phyloP scores from a whole-genome alignment of 805 yeast species.

The Starmera dryadoides region DNA sequence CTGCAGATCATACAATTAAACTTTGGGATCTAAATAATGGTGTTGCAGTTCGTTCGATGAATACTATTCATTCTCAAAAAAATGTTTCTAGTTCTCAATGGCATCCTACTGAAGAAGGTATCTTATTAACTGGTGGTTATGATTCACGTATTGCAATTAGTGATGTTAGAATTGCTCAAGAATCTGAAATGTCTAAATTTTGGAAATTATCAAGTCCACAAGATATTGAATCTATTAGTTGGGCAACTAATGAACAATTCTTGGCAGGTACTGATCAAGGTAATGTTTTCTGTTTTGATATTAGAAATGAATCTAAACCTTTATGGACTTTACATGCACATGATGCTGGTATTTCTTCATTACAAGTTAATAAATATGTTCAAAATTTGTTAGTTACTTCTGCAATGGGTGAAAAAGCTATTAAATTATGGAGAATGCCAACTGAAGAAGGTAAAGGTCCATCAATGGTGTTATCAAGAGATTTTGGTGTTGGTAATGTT shows the following conservation, averaged over 20 bases:
- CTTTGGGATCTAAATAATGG: conserved; percentile 85
- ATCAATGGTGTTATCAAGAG: conserved; percentile 83
- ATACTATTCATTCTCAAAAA: conserved; percentile 64
- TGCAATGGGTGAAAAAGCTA: conserved; percentile 82
- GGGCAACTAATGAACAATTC: conserved; percentile 57
- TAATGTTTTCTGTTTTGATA: conserved; percentile 81
- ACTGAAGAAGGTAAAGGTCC: conserved; percentile 41
- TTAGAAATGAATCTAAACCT: conserved; percentile 59
- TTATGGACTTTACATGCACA: conserved; percentile 97
- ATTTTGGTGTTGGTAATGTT: conserved; percentile 92
- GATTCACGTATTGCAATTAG: conserved; percentile 76
- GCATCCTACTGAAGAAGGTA: conserved; percentile 63
- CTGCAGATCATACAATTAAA: conserved; percentile 92
- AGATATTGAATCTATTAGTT: conserved; percentile 77
- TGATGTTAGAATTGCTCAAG: conserved; percentile 75
- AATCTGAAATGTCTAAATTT: conserved; percentile 47
- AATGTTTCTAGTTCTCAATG: conserved; percentile 83
- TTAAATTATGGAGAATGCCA: conserved; percentile 83
- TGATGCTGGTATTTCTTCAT: conserved; percentile 84
- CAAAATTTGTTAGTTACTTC: conserved; percentile 77
- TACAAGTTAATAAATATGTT: conserved; percentile 59
- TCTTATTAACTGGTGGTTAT: conserved; percentile 87
- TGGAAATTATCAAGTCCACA: conserved; percentile 61
- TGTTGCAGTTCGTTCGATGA: conserved; percentile 71
- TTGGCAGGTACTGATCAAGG: conserved; percentile 92